Conservation (phyloP, 768 basidiomycete species). For the Leccinum barrowsii region DNA sequence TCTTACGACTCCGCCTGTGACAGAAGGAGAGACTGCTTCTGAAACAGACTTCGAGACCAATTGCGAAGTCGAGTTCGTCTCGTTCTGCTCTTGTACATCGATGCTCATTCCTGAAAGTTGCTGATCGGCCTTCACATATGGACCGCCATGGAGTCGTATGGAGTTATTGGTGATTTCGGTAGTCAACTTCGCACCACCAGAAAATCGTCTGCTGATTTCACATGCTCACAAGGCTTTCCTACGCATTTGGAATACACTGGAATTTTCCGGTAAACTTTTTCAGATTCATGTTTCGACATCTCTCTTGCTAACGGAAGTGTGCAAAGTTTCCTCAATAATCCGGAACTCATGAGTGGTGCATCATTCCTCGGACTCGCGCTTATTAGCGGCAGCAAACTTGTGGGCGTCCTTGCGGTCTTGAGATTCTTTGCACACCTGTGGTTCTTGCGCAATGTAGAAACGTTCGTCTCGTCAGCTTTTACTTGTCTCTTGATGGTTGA, state of each 20-base stretch:
- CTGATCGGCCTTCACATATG: conserved; percentile 87
- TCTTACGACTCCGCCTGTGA: conserved; percentile 48
- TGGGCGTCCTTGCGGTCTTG: conserved; percentile 78
- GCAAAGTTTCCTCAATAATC: conserved; percentile 84
- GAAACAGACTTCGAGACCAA: conserved; percentile 70
- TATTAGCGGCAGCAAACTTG: conserved; percentile 91
- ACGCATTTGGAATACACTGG: conserved; percentile 91
- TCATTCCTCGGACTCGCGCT: conserved; percentile 92
- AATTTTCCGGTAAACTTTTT: conserved; percentile 73
- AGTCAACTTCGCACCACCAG: not conserved
- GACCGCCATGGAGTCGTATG: conserved; percentile 87
- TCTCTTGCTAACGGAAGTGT: not conserved
- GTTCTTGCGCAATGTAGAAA: conserved; percentile 91
- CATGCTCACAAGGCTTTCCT: conserved; percentile 70
- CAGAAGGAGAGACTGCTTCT: conserved; percentile 70
- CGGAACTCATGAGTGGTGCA: conserved; percentile 93
- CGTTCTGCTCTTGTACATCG: not conserved
- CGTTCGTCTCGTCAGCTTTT: conserved; percentile 48
- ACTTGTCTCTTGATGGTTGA: not conserved
- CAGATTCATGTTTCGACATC: not conserved
- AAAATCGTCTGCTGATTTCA: not conserved
- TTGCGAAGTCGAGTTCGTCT: conserved; percentile 49
- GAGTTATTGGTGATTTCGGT: no score
- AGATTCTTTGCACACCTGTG: conserved; percentile 91
- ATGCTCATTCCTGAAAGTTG: conserved; percentile 43